Percentiles rank a stretch among this genome's conserved stretches.
These are phyloP conservation scores for Tylopilus rubrobrunneus DNA, from an alignment of 768 basidiomycete species.

Conservation along the genomic window DNA sequence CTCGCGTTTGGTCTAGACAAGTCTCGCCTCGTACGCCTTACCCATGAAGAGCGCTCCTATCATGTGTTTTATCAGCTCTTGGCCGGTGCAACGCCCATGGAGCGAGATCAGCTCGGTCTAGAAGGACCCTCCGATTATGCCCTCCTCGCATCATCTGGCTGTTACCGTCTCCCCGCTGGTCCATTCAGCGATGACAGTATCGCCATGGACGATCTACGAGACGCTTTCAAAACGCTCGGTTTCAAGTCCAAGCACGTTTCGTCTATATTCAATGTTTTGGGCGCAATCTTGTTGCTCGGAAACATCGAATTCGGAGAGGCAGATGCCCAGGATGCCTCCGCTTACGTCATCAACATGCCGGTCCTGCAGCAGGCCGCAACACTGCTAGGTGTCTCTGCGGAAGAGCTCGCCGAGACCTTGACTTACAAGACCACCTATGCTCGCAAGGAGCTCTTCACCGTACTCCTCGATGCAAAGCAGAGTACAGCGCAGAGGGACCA, in stretches of 20 bases:
- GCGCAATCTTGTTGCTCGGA: slow-evolving; percentile 52
- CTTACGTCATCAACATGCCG: slow-evolving; percentile 42
- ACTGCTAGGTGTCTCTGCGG: slow-evolving; percentile 49
- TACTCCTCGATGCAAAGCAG: slow-evolving; percentile 49
- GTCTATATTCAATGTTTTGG: slow-evolving; percentile 51
- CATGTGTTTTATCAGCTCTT: slow-evolving; percentile 67
- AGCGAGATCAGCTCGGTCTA: slow-evolving; percentile 49
- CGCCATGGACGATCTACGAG: slow-evolving; percentile 55
- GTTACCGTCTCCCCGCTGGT: slow-evolving; percentile 61
- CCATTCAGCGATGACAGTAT: slow-evolving; percentile 59
- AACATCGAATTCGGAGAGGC: slow-evolving; percentile 57
- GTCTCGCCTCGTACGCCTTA: slow-evolving; percentile 48
- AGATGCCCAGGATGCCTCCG: slow-evolving; percentile 51
- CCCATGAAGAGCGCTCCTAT: slow-evolving; percentile 60
- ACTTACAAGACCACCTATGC: slow-evolving; percentile 57
- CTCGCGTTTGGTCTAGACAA: slow-evolving; percentile 64
- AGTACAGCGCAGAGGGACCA: slow-evolving; percentile 51
- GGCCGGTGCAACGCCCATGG: slow-evolving; percentile 52
- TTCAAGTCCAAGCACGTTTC: slow-evolving; percentile 59
- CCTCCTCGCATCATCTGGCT: slow-evolving; percentile 54
- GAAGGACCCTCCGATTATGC: slow-evolving; percentile 59
- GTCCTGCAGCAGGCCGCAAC: slow-evolving; percentile 48
- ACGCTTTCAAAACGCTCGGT: slow-evolving; percentile 50
- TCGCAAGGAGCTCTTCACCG: slow-evolving; percentile 55
- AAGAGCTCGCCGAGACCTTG: slow-evolving; percentile 51